A percentile compares a stretch with the other conserved stretches of the same genome.
Evolutionary conservation across 129 eudicot species (phyloP).

Genomic region (Apium graveolens): DNA sequence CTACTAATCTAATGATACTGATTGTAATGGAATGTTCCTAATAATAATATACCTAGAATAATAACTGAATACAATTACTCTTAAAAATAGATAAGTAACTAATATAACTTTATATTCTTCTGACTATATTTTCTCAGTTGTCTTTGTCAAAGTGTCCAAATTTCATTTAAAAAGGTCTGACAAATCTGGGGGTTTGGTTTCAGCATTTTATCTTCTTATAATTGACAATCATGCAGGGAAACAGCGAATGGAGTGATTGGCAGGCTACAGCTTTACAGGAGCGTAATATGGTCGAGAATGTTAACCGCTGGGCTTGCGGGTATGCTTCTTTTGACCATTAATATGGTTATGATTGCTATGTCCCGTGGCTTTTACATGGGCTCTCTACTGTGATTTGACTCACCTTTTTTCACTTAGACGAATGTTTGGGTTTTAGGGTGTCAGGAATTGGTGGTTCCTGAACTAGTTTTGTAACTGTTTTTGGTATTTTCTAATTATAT

Average conservation of each 20-base stretch:
- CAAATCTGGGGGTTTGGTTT: not conserved
- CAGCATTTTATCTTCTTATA: not conserved
- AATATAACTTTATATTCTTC: not conserved
- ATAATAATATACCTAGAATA: too few species aligned
- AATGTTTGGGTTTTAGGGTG: not conserved
- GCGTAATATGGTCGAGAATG: slow-evolving; percentile 72
- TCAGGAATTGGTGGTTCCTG: too few species aligned
- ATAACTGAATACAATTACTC: too few species aligned
- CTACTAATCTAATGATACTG: not conserved
- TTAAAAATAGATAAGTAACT: too few species aligned
- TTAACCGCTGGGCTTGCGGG: slow-evolving; percentile 98
- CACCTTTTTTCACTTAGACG: not conserved
- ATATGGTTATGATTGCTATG: not conserved
- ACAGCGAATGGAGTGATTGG: slow-evolving; percentile 88
- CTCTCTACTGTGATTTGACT: not conserved
- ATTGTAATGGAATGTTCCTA: too few species aligned
- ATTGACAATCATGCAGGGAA: slow-evolving; percentile 39
- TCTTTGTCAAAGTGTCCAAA: not conserved
- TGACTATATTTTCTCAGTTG: not conserved
- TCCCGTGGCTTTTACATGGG: not conserved
- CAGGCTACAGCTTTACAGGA: slow-evolving; percentile 71
- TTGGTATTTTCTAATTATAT: too few species aligned
- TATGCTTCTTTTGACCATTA: slow-evolving; percentile 25
- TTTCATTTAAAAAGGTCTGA: not conserved
- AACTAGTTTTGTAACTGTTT: too few species aligned